Percentiles rank a stretch among this genome's conserved stretches.
Evolutionary conservation across 208 protist genomes (phyloP).

Genomic region (Leishmania braziliensis): DNA sequence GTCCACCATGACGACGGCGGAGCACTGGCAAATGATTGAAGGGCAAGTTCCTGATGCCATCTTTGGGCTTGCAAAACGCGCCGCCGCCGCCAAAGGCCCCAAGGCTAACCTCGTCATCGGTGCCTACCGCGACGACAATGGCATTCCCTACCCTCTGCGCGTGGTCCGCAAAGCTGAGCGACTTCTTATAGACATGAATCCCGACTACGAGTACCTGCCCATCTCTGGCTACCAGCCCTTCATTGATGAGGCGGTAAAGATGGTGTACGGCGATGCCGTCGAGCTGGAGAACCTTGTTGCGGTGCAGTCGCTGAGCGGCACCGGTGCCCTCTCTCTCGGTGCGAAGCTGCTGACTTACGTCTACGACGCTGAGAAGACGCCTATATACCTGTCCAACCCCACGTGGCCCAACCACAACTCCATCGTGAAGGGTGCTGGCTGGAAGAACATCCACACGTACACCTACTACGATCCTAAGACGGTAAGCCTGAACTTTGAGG

Average conservation of each 20-base stretch:
- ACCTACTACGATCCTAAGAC: constrained; percentile 80
- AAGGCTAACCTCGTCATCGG: constrained; percentile 98
- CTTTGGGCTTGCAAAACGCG: constrained; percentile 42
- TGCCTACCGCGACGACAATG: constrained; percentile 96
- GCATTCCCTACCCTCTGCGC: constrained; percentile 92
- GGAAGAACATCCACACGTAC: constrained; percentile 69
- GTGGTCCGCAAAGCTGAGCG: constrained; percentile 92
- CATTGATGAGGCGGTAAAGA: constrained; percentile 61
- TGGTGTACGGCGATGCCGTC: constrained; percentile 90
- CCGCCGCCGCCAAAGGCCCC: constrained; percentile 45
- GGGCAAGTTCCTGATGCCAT: constrained; percentile 52
- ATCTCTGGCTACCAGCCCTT: constrained; percentile 93
- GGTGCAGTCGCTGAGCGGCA: constrained; percentile 89
- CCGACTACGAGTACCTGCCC: constrained; percentile 98
- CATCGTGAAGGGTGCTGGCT: constrained; percentile 66
- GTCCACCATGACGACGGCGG: constrained; percentile 11
- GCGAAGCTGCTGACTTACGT: constrained; percentile 58
- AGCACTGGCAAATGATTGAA: constrained; percentile 36
- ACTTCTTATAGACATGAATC: constrained; percentile 57
- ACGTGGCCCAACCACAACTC: constrained; percentile 90
- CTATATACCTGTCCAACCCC: constrained; percentile 83
- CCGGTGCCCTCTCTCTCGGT: constrained; percentile 82
- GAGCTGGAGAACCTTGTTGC: constrained; percentile 62
- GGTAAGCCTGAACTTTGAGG: constrained; percentile 82
- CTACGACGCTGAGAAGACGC: constrained; percentile 32